phyloP scores from a whole-genome alignment of 2,329 filamentous ascomycete genomes.

The Colletotrichum sp. region DNA sequence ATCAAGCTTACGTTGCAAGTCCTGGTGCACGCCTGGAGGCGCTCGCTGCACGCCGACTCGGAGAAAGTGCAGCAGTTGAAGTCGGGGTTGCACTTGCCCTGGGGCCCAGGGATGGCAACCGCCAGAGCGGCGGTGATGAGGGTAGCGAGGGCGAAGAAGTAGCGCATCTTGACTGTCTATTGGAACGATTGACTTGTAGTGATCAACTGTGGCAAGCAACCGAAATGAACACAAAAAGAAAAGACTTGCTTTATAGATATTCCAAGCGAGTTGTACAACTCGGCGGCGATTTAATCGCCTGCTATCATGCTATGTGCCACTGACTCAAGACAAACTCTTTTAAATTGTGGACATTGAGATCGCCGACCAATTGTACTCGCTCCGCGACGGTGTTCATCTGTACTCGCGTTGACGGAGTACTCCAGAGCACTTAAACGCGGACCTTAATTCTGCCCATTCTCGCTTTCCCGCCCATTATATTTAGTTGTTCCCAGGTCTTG shows the following conservation, averaged over 20 bases:
- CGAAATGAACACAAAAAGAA: neutral
- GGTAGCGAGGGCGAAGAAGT: neutral
- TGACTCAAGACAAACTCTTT: neutral
- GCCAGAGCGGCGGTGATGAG: neutral
- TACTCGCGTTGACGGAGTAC: neutral
- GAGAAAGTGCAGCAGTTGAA: neutral
- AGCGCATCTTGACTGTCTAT: neutral
- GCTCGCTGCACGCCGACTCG: neutral
- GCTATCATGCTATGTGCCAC: neutral
- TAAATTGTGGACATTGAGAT: neutral
- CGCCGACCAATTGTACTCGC: neutral
- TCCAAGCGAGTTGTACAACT: neutral
- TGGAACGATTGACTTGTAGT: neutral
- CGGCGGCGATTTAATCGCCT: neutral
- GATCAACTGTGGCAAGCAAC: rapidly evolving
- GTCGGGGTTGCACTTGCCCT: neutral
- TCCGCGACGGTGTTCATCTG: neutral
- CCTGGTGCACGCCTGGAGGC: neutral
- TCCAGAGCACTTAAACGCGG: neutral
- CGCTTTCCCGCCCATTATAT: neutral
- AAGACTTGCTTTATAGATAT: neutral
- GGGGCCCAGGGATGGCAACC: neutral
- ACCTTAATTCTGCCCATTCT: neutral
- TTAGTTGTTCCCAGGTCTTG: neutral
- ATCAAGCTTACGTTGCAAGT: neutral